Percentiles rank a stretch among this genome's conserved stretches.
phyloP scores from a whole-genome alignment of 1,284 basidiomycete genomes.

The Quambalaria eucalypti region DNA sequence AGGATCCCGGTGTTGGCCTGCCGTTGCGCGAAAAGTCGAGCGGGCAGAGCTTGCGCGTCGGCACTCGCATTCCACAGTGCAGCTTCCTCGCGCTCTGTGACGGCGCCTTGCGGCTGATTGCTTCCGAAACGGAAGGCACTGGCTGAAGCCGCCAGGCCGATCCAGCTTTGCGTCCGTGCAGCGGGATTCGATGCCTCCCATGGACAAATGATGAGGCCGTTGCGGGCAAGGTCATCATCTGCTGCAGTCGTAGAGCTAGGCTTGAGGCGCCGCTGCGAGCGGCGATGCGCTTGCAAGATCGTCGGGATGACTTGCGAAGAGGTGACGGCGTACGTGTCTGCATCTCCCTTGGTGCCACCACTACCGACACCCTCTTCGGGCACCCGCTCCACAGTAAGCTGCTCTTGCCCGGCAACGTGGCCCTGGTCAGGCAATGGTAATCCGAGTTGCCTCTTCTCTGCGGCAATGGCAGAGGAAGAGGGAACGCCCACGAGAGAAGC shows the following conservation, averaged over 20 bases:
- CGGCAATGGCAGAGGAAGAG: neutral
- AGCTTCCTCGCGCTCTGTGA: neutral
- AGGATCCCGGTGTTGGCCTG: neutral
- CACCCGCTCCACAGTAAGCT: too few species aligned
- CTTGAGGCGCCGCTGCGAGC: conserved; percentile 5
- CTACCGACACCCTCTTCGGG: too few species aligned
- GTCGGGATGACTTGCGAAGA: conserved; percentile 12
- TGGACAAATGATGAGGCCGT: conserved; percentile 3
- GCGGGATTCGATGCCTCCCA: neutral
- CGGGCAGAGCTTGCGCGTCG: neutral
- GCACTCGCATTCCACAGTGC: neutral
- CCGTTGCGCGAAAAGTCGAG: neutral
- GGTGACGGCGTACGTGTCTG: too few species aligned
- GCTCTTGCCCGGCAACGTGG: too few species aligned
- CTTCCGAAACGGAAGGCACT: too few species aligned
- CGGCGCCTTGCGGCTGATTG: too few species aligned
- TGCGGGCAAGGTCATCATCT: too few species aligned
- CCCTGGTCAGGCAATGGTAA: too few species aligned
- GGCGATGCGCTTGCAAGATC: conserved; percentile 13
- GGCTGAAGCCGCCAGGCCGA: neutral
- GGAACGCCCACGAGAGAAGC: too few species aligned
- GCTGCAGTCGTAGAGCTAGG: too few species aligned
- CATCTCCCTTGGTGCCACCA: too few species aligned
- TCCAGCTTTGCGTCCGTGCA: neutral
- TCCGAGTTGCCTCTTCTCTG: too few species aligned